A percentile compares a stretch with the other conserved stretches of the same genome.
phyloP scores from a whole-genome alignment of 1,284 basidiomycete genomes.

The Boletus mariae region DNA sequence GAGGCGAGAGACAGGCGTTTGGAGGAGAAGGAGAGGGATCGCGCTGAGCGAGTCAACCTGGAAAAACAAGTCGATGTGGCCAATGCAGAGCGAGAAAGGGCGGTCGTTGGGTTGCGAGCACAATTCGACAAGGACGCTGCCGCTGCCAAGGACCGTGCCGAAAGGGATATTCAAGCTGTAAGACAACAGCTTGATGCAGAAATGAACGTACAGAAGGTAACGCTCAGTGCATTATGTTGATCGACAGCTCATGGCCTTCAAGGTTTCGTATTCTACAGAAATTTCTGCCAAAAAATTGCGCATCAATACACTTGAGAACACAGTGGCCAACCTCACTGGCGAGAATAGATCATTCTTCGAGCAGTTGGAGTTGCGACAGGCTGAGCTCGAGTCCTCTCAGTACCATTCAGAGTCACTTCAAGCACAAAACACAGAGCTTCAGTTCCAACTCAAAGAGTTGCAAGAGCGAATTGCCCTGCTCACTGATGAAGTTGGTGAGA shows the following conservation, averaged over 20 bases:
- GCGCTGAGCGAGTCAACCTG: conserved; percentile 52
- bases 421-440: conserved; percentile 75
- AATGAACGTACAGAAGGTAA: conserved; percentile 69
- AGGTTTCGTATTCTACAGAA: conserved; percentile 73
- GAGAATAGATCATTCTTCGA: conserved; percentile 83
- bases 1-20: conserved; percentile 55
- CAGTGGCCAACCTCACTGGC: conserved; percentile 59
- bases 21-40: conserved; percentile 61
- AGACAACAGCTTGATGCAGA: conserved; percentile 78
- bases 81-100: conserved; percentile 68
- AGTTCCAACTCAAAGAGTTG: conserved; percentile 81
- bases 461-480: conserved; percentile 68
- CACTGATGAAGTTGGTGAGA: conserved; percentile 69
- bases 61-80: conserved; percentile 58
- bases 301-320: conserved; percentile 68
- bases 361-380: conserved; percentile 79
- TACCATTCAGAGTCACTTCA: conserved; percentile 70
- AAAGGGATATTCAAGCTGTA: conserved; percentile 66
- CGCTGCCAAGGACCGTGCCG: conserved; percentile 59
- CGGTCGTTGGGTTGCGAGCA: conserved; percentile 58
- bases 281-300: conserved; percentile 57
- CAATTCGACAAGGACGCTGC: conserved; percentile 79
- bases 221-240: background rate
- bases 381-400: conserved; percentile 80
- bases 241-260: conserved; percentile 6